These are phyloP conservation scores for Talaromyces sp. DNA, from an alignment of 2,329 filamentous ascomycete species.

Conservation along the genomic window DNA sequence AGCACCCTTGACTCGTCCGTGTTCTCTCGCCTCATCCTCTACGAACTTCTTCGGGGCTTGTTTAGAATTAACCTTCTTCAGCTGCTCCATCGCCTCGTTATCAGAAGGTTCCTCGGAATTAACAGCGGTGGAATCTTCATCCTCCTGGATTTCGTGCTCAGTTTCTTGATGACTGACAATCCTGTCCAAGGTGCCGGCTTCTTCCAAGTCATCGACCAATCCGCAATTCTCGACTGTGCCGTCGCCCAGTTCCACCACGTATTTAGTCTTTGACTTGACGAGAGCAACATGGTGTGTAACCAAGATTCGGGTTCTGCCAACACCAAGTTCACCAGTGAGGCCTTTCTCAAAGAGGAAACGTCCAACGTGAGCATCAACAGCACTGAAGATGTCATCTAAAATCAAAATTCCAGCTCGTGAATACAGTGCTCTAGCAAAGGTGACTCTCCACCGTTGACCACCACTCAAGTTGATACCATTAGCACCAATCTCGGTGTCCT, in stretches of 20 bases:
- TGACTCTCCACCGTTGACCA: conserved; percentile 78
- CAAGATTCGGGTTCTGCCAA: conserved; percentile 68
- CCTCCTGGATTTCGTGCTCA: conserved; percentile 31
- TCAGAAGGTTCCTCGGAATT: conserved; percentile 11
- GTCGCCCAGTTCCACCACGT: conserved; percentile 68
- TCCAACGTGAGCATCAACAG: conserved; percentile 77
- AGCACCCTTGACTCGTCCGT: conserved; percentile 63
- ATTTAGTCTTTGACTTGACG: conserved; percentile 67
- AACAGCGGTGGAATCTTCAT: conserved; percentile 9
- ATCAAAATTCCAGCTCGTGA: conserved; percentile 72
- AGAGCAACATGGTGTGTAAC: conserved; percentile 77
- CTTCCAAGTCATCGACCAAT: conserved; percentile 56
- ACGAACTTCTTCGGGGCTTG: conserved; percentile 57
- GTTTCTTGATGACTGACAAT: conserved; percentile 42
- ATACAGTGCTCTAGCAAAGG: conserved; percentile 75
- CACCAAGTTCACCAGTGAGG: conserved; percentile 66
- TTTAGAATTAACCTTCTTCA: conserved; percentile 14
- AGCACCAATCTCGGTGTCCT: conserved; percentile 75
- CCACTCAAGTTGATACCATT: conserved; percentile 83
- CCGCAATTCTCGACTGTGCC: conserved; percentile 61
- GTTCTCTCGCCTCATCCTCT: conserved; percentile 70
- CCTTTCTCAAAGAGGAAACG: conserved; percentile 75
- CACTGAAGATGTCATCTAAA: conserved; percentile 78
- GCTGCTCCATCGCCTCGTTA: neutral
- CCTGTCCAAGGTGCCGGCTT: conserved; percentile 40